Evolutionary conservation across 1,139 yeast species (phyloP), one percentile per base, ranked within the genome.

Genomic region (Geotrichum cucujoidarum): DNA sequence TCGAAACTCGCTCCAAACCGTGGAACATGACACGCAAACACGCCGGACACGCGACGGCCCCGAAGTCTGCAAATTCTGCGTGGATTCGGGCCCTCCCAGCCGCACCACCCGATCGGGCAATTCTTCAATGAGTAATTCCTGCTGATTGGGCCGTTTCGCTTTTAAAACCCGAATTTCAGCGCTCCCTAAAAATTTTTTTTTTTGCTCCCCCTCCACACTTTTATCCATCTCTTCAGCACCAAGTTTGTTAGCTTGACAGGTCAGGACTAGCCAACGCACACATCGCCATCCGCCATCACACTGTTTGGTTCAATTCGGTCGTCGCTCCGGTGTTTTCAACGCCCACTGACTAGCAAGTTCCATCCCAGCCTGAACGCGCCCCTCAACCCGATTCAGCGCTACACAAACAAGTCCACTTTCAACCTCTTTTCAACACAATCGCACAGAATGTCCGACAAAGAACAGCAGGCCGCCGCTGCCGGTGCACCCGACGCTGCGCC

Each of bases 371-470:
- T 43, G 45, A 43, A 36, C 35, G 27, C 40, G 36, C 24, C 30
- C 36, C 18, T 31, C 33, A 24, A 31, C 17, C n/a, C 29, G 22
- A 11, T 16, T 39, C 34, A 39, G 22, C 35, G 14, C 40, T 16
- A 37, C 31, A 36, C 30, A 20, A 24, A 18, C 21, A 14, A 16
- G 31, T 43, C 40, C 34, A 17, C 43, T 2, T n/a, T n/a, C n/a
- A n/a, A n/a, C n/a, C n/a, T n/a, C n/a, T n/a, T n/a, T n/a, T 22
- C 40, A 4, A 29, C 14, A 14, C 21, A 17, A 22, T 8, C n/a
- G 13, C 5, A 36, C 7, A 55, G 48, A 40, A 57, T 57, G 60
- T 55, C 60, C 43, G 57, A 52, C 38, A 50, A 38, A 34, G 51
- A 36, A 37, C 46, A 43, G 32, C 47, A 31, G 14, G 46, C 48